Evolutionary conservation across 495 filamentous ascomycete genomes (phyloP).

Genomic region (Clavariopsis aquatica): DNA sequence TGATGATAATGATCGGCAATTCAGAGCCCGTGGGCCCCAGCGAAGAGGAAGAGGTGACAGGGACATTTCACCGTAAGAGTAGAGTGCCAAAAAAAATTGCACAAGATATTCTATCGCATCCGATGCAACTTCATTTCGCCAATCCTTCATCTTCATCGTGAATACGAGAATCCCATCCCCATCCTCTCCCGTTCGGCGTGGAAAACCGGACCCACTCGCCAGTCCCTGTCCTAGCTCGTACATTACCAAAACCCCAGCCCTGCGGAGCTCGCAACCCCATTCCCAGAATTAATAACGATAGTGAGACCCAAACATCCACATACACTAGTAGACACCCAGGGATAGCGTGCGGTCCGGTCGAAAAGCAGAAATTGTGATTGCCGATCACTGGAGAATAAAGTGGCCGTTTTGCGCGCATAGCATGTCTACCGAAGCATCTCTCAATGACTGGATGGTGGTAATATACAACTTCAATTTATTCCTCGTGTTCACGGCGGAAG

Average conservation of each 20-base stretch:
- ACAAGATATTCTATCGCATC: too few relatives aligned
- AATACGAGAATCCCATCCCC: too few relatives aligned
- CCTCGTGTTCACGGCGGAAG: slow-evolving; percentile 30
- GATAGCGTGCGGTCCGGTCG: not conserved
- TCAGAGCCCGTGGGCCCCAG: not conserved
- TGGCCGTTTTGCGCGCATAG: too few relatives aligned
- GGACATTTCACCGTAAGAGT: too few relatives aligned
- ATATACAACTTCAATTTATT: slow-evolving; percentile 14
- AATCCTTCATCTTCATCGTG: too few relatives aligned
- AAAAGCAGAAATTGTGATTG: not conserved
- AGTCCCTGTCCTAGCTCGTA: too few relatives aligned
- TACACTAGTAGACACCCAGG: not conserved
- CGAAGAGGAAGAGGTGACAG: not conserved
- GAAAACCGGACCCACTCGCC: too few relatives aligned
- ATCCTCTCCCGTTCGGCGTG: too few relatives aligned
- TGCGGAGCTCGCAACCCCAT: not conserved
- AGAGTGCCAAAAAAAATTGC: too few relatives aligned
- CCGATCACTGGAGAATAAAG: too few relatives aligned
- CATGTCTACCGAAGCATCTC: not conserved
- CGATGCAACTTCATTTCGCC: too few relatives aligned
- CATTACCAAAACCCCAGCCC: not conserved
- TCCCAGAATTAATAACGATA: not conserved
- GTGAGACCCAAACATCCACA: not conserved
- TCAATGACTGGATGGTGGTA: not conserved
- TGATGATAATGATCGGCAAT: not conserved